Evolutionary conservation across 2,329 filamentous ascomycete genomes (phyloP).

Genomic region (Verticillium nonalfalfae): DNA sequence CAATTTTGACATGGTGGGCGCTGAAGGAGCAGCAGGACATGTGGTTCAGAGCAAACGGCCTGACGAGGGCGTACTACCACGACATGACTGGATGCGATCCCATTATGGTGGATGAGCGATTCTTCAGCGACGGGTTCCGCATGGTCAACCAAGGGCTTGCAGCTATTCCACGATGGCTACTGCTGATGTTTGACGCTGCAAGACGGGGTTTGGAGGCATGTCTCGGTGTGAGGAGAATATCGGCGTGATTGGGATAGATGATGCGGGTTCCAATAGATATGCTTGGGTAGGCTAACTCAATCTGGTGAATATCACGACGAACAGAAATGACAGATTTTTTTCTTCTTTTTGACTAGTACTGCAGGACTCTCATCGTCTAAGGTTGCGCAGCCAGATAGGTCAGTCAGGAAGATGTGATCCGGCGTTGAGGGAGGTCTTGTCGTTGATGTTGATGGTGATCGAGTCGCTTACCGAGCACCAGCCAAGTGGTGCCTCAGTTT

Average conservation of each 20-base stretch:
- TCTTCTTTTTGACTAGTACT: no score
- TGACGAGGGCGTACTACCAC: neutral
- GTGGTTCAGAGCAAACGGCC: neutral
- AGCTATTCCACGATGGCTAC: neutral
- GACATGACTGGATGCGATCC: neutral
- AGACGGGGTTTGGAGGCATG: neutral
- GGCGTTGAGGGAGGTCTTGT: no score
- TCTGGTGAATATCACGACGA: no score
- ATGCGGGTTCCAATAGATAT: neutral
- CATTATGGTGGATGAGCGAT: neutral
- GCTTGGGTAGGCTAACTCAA: no score
- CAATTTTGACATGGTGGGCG: neutral
- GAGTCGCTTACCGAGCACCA: neutral
- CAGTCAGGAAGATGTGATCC: no score
- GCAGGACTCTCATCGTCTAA: no score
- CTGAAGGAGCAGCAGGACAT: neutral
- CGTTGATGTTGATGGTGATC: no score
- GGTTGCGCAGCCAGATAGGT: no score
- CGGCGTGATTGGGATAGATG: neutral
- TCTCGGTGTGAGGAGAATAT: neutral
- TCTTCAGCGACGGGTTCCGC: neutral
- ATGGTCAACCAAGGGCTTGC: neutral
- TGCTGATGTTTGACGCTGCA: no score
- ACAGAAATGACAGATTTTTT: no score
- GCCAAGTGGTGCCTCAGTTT: neutral